Evolutionary conservation across 2,329 filamentous ascomycete species (phyloP).

Genomic region (Byssoonygena ceratinophila): DNA sequence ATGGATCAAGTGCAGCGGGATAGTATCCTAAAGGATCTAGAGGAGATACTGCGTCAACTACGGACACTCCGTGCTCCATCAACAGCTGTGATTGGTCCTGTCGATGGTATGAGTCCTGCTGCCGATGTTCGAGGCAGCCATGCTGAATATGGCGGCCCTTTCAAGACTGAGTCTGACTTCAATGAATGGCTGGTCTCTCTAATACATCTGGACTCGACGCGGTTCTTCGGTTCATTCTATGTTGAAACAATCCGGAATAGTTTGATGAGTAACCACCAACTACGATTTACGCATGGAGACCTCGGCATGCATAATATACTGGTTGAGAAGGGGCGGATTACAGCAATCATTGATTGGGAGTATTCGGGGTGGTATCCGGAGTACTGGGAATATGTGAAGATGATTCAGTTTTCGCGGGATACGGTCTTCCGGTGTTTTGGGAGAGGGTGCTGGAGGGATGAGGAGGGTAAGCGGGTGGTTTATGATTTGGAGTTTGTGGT

Average conservation of each 20-base stretch:
- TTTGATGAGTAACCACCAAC: conserved; percentile 16
- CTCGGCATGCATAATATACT: conserved; percentile 25
- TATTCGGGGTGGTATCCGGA: conserved; percentile 30
- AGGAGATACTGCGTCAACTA: conserved; percentile 19
- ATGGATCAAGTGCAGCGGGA: conserved; percentile 18
- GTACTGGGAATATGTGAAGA: conserved; percentile 31
- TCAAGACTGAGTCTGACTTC: conserved; percentile 21
- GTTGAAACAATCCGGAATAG: conserved; percentile 13
- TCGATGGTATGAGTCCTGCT: conserved; percentile 17
- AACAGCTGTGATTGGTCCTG: conserved; percentile 10
- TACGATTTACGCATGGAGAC: conserved; percentile 24
- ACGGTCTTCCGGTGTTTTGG: conserved; percentile 14
- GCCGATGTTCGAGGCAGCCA: conserved; percentile 17
- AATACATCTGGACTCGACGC: conserved; percentile 15
- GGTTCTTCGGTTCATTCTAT: conserved; percentile 18
- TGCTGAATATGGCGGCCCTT: conserved; percentile 20
- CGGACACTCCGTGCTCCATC: conserved; percentile 21
- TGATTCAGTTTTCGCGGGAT: conserved; percentile 16
- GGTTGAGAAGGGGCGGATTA: conserved; percentile 14
- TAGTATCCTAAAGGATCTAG: conserved; percentile 17
- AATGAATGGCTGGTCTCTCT: conserved; percentile 20
- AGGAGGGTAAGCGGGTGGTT: conserved; percentile 10
- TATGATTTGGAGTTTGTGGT: conserved; percentile 12
- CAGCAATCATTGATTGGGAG: conserved; percentile 31
- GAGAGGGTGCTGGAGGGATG: conserved; percentile 14